Conservation (phyloP, 139 green algal genomes). For the Tetradesmus obliquus region DNA sequence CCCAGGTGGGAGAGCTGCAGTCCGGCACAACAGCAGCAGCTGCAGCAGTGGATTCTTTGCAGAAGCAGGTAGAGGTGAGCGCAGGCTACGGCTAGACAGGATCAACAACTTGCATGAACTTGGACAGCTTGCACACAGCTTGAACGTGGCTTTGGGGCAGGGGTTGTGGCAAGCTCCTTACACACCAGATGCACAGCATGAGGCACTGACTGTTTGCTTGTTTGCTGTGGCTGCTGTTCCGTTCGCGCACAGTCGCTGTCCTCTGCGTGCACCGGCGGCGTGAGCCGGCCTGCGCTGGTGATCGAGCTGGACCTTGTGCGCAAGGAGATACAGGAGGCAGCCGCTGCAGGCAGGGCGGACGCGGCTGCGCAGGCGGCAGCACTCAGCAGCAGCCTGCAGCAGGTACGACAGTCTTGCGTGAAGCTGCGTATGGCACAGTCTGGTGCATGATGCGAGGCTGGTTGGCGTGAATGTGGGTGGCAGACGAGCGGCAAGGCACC, state of each 20-base stretch:
- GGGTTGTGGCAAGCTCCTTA: too few species aligned
- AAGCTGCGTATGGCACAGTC: neutral
- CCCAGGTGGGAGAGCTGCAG: neutral
- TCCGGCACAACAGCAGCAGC: neutral
- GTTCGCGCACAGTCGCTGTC: neutral
- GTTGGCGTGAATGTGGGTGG: too few species aligned
- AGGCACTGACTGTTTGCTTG: neutral
- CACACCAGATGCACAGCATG: neutral
- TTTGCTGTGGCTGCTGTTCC: neutral
- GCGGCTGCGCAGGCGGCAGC: neutral
- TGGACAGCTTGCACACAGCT: too few species aligned
- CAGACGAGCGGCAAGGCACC: too few species aligned
- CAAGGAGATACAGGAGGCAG: conserved; percentile 28
- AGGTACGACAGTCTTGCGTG: neutral
- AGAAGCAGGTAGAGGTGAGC: neutral
- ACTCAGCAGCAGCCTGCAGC: neutral
- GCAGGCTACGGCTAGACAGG: neutral
- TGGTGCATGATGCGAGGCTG: too few species aligned
- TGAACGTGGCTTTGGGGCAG: too few species aligned
- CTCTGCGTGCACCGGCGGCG: too few species aligned
- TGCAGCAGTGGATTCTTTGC: neutral
- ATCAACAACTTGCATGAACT: too few species aligned
- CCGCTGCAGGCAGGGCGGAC: neutral
- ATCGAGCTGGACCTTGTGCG: conserved; percentile 19
- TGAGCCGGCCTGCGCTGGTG: neutral